Conservation (phyloP, 129 eudicot genomes). For the Centaurea solstitialis region DNA sequence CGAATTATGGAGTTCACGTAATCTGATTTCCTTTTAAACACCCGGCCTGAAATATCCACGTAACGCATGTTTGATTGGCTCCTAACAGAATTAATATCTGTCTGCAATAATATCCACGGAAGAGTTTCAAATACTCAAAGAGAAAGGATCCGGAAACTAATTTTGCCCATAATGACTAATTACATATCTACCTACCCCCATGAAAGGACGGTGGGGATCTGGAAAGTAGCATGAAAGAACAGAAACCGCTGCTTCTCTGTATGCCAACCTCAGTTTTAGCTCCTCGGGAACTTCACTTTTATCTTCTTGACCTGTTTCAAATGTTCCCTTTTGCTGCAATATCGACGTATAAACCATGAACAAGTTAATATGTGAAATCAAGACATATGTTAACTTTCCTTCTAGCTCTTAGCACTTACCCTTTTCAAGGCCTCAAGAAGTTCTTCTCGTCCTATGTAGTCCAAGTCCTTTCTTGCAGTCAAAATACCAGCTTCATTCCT, state of each 20-base stretch:
- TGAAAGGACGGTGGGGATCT: conserved; percentile 75
- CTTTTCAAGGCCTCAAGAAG: conserved; percentile 90
- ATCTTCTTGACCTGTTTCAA: conserved; percentile 98
- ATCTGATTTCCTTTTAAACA: conserved; percentile 71
- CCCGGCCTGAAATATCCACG: conserved; percentile 56
- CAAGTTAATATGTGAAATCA: background rate
- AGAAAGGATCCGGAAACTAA: background rate
- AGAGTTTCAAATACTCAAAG: background rate
- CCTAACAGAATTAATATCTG: conserved; percentile 67
- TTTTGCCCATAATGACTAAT: background rate
- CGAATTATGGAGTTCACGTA: conserved; percentile 75
- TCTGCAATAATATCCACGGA: conserved; percentile 42
- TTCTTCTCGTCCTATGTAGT: conserved; percentile 84
- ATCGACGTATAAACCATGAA: conserved; percentile 5
- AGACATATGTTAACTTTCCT: conserved; percentile 13
- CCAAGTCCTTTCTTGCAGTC: conserved; percentile 91
- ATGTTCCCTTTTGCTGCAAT: conserved; percentile 92
- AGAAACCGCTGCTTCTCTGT: conserved; percentile 96
- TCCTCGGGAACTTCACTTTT: conserved; percentile 81
- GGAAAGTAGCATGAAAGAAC: conserved; percentile 90
- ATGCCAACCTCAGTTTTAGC: conserved; percentile 82
- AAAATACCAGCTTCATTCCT: conserved; percentile 97
- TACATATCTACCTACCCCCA: conserved; percentile 41
- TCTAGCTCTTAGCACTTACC: conserved; percentile 41
- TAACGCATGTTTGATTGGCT: conserved; percentile 75